Evolutionary conservation across 441 rosid species (phyloP).

Genomic region (Pelargonium citronellum): DNA sequence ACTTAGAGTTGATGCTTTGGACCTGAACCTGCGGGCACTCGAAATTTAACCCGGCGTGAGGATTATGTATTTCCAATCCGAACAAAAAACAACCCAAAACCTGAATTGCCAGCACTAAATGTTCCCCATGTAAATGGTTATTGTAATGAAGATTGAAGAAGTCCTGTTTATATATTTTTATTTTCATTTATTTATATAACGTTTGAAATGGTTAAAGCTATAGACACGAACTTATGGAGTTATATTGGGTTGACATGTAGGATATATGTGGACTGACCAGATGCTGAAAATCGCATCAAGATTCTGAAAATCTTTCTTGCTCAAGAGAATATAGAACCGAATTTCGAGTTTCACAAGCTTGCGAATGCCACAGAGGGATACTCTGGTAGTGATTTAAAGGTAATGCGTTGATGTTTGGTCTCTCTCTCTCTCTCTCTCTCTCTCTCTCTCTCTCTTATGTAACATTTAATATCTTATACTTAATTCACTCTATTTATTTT

Average conservation of each 20-base stretch:
- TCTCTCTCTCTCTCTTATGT: background rate
- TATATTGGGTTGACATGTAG: conserved; percentile 35
- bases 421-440: no score
- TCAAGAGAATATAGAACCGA: conserved; percentile 53
- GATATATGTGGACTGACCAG: conserved; percentile 86
- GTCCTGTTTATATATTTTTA: background rate
- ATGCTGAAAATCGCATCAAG: conserved; percentile 79
- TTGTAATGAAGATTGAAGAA: no score
- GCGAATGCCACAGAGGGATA: conserved; percentile 85
- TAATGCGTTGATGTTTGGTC: conserved; percentile 25
- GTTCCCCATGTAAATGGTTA: background rate
- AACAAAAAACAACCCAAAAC: no score
- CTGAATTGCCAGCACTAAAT: no score
- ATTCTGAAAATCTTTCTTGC: conserved; percentile 66
- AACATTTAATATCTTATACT: conserved; percentile 13
- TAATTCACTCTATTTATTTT: conserved; percentile 13
- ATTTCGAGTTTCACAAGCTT: conserved; percentile 56
- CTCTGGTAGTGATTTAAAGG: conserved; percentile 98
- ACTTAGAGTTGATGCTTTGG: no score
- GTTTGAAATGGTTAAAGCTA: background rate
- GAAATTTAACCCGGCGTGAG: no score
- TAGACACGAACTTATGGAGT: background rate
- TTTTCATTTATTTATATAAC: no score
- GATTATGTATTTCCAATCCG: no score
- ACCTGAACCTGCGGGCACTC: no score